phyloP scores from a whole-genome alignment of 2,329 filamentous ascomycete genomes.

The Colletotrichum kahawae region DNA sequence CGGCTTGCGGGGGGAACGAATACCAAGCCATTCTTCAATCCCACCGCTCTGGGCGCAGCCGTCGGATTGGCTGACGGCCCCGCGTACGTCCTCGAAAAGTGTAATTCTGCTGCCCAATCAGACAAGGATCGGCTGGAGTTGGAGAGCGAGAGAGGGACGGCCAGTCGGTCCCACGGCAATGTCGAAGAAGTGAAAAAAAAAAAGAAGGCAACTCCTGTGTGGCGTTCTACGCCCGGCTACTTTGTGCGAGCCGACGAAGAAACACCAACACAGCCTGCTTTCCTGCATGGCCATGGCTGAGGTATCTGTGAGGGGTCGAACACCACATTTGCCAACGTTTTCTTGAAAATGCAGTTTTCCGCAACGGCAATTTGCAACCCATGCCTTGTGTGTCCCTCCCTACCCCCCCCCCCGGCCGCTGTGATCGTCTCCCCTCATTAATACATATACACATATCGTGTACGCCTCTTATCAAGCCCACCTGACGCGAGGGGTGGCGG shows the following conservation, averaged over 20 bases:
- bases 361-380: background rate
- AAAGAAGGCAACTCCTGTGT: slow-evolving; percentile 6
- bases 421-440: background rate
- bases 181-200: background rate
- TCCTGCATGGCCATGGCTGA: background rate
- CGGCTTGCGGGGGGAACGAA: background rate
- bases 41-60: background rate
- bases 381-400: background rate
- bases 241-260: background rate
- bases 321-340: background rate
- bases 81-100: background rate
- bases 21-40: background rate
- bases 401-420: background rate
- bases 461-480: slow-evolving; percentile 1
- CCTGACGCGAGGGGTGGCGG: background rate
- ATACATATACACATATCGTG: background rate
- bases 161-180: background rate
- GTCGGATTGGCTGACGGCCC: background rate
- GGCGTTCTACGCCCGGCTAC: slow-evolving; percentile 8
- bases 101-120: background rate
- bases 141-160: background rate
- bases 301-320: background rate
- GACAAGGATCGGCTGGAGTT: slow-evolving; percentile 6
- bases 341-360: slow-evolving; percentile 11
- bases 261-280: background rate